Percentiles rank a stretch among this genome's conserved stretches.
Conservation (phyloP, 495 filamentous ascomycete species). For the Trichoderma reesei region DNA sequence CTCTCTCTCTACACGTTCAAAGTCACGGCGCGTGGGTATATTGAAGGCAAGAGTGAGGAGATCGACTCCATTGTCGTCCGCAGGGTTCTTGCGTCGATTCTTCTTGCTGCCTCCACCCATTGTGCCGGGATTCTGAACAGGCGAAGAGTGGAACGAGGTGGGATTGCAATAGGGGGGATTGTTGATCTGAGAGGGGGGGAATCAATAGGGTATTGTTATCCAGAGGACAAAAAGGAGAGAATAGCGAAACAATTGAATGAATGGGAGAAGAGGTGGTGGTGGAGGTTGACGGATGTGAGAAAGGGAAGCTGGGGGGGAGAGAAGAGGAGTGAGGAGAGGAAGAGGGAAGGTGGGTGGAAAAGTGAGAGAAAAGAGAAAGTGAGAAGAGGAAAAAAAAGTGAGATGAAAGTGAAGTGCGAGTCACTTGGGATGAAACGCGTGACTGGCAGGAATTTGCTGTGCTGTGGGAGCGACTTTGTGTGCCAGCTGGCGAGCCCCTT, state of each 20-base stretch:
- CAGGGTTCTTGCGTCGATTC: not conserved
- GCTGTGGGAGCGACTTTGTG: not conserved
- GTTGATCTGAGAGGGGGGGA: not conserved
- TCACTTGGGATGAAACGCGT: not conserved
- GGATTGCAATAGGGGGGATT: not conserved
- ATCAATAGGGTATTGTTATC: not conserved
- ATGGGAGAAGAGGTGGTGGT: not conserved
- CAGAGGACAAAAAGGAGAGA: not conserved
- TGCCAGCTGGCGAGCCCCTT: slow-evolving; percentile 1
- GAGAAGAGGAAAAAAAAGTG: not conserved
- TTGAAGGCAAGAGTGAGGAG: slow-evolving; percentile 4
- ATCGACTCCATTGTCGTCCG: not conserved
- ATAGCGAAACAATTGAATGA: not conserved
- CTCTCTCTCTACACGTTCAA: not conserved
- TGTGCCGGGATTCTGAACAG: not conserved
- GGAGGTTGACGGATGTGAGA: not conserved
- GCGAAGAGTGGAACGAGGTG: not conserved
- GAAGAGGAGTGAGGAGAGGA: not conserved
- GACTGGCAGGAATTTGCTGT: not conserved
- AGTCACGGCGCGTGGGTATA: slow-evolving; percentile 1
- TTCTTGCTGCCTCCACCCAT: slow-evolving; percentile 4
- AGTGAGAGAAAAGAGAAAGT: not conserved
- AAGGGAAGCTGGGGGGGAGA: not conserved
- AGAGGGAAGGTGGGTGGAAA: not conserved
- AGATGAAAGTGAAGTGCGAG: not conserved